Conservation (phyloP, 768 basidiomycete species). For the Rhizopogon sp. region DNA sequence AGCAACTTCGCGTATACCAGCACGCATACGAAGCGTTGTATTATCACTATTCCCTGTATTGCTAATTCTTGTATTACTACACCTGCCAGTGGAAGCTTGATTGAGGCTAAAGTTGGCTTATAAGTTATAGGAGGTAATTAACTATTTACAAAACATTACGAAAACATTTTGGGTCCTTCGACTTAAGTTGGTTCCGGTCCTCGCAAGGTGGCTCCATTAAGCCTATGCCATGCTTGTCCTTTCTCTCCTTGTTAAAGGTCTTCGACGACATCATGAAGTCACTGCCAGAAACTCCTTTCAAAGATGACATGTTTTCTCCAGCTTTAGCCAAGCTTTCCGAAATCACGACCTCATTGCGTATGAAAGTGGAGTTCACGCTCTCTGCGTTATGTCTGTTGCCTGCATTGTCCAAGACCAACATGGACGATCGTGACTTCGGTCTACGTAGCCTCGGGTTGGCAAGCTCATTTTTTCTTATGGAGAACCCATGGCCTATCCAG, state of each 20-base stretch:
- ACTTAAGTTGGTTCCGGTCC: too few species aligned
- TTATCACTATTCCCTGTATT: background rate
- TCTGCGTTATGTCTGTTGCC: background rate
- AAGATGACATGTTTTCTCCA: background rate
- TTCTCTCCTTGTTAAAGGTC: background rate
- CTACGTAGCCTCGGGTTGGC: background rate
- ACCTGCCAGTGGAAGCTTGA: too few species aligned
- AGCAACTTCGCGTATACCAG: background rate
- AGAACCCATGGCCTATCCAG: background rate
- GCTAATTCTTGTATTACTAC: too few species aligned
- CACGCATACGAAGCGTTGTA: background rate
- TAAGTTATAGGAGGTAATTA: too few species aligned
- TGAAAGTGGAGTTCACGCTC: background rate
- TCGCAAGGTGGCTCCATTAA: background rate
- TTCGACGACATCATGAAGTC: constrained; percentile 1
- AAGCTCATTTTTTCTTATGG: background rate
- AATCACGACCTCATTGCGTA: background rate
- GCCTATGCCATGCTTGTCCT: background rate
- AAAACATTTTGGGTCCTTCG: too few species aligned
- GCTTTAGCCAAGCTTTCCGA: background rate
- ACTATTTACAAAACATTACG: too few species aligned
- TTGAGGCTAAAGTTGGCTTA: too few species aligned
- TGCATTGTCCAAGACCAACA: background rate
- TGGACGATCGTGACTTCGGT: background rate
- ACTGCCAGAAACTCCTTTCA: background rate